A percentile compares a stretch with the other conserved stretches of the same genome.
phyloP scores from a whole-genome alignment of 495 filamentous ascomycete species.

The Polyplosphaeria fusca region DNA sequence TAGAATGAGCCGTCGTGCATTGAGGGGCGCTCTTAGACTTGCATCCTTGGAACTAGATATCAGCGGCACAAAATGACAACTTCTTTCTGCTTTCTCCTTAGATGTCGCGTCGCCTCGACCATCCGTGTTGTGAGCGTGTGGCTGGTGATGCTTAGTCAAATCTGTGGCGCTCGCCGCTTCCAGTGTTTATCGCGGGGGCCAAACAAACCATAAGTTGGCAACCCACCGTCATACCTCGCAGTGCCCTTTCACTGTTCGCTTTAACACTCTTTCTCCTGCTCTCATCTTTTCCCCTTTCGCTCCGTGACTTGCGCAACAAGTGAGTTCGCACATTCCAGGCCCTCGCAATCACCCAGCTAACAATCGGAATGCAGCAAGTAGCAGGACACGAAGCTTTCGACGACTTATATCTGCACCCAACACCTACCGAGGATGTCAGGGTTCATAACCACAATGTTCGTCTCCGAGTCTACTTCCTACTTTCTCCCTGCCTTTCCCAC shows the following conservation, averaged over 20 bases:
- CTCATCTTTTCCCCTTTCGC: conserved; percentile 5
- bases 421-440: conserved; percentile 53
- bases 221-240: background rate
- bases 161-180: background rate
- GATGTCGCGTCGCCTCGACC: no score
- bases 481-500: conserved; percentile 37
- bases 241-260: background rate
- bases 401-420: no score
- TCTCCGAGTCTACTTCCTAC: conserved; percentile 43
- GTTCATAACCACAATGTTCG: conserved; percentile 70
- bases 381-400: no score
- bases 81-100: no score
- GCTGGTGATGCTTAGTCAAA: background rate
- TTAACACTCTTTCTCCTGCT: background rate
- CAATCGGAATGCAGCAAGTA: conserved; percentile 32
- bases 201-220: background rate
- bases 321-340: conserved; percentile 18
- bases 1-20: no score
- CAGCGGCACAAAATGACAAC: no score
- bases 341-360: conserved; percentile 35
- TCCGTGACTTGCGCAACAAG: background rate
- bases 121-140: no score
- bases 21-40: no score
- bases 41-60: no score
- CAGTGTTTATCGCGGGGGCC: conserved; percentile 2